Evolutionary conservation across 495 filamentous ascomycete genomes (phyloP), one percentile per base, ranked within the genome.

Genomic region (Aspergillus sparsus): DNA sequence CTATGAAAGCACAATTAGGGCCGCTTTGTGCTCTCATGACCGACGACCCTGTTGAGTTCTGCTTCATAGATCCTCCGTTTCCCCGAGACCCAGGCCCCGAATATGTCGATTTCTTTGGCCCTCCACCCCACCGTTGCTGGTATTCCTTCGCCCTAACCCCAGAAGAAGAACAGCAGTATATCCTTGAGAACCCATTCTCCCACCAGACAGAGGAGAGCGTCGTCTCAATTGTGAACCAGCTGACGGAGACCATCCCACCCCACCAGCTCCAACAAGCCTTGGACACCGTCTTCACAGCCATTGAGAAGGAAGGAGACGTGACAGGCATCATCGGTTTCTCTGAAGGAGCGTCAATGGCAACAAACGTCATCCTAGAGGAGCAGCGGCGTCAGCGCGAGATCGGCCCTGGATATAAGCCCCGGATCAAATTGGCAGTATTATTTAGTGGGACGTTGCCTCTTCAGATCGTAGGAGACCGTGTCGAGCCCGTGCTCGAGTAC

Each of bases 261-360:
- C 47, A 62, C 7, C 53, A 50, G 33, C 52, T 65, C 6, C n/a
- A 27, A 8, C 8, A 36, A 2, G 61, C 65, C 10, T 34, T 68
- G 53, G 63, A 64, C 32, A 56, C 53, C 7, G 44, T 69, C n/a
- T 55, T 68, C n/a, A 50, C 52, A 11, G 59, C 66, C 18, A 37
- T 72, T 13, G 71, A 74, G 35, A 58, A 34, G 6, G 75, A 85
- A 15, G 72, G 65, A 3, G 66, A 68, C 0, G 71, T 72, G 12
- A 64, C 66, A 8, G 71, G 69, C 6, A 62, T 87, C 46, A 80
- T 87, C 51, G 84, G 83, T 0, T 87, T 85, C 56, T 87, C 84
- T 0, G 85, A 87, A 59, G 86, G 86, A 16, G 85, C 83, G 9
- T 79, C 77, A 0, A 75, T 87, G 7, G 86, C 83, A 0, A 79